A percentile compares a stretch with the other conserved stretches of the same genome.
Evolutionary conservation across 228 moss, liverwort and hornwort genomes (phyloP).

Genomic region (Sphagnum magellanicum): DNA sequence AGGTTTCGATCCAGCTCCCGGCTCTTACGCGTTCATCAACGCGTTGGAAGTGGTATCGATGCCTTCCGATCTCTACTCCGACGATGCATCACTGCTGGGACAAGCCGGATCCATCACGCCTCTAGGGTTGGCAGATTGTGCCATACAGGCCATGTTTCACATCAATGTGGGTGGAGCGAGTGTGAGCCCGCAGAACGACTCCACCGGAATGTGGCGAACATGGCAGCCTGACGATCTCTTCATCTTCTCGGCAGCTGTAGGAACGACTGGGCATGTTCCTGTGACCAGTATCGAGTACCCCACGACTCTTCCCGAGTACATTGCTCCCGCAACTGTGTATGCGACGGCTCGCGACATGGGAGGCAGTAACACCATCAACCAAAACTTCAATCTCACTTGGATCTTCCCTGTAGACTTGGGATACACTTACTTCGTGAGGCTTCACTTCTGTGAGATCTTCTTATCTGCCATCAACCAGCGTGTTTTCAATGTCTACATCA

Average conservation of each 20-base stretch:
- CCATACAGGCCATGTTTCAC: constrained; percentile 63
- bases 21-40: constrained; percentile 58
- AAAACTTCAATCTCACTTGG: constrained; percentile 63
- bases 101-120: background rate
- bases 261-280: background rate
- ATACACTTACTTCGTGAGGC: constrained; percentile 54
- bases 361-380: constrained; percentile 3
- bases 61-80: constrained; percentile 20
- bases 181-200: constrained; percentile 44
- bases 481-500: constrained; percentile 65
- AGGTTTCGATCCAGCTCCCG: constrained; percentile 33
- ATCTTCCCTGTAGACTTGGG: constrained; percentile 53
- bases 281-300: constrained; percentile 24
- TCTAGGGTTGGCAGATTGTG: constrained; percentile 15
- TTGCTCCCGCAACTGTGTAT: constrained; percentile 63
- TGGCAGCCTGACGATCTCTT: constrained; percentile 39
- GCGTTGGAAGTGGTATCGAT: constrained; percentile 58
- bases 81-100: background rate
- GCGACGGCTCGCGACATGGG: constrained; percentile 49
- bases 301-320: constrained; percentile 5
- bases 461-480: constrained; percentile 18
- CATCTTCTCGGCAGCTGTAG: constrained; percentile 29
- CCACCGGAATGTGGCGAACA: constrained; percentile 32
- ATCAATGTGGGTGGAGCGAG: constrained; percentile 61
- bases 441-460: constrained; percentile 55